phyloP scores from a whole-genome alignment of 257 asterid genomes.

The Plectranthus barbatus region DNA sequence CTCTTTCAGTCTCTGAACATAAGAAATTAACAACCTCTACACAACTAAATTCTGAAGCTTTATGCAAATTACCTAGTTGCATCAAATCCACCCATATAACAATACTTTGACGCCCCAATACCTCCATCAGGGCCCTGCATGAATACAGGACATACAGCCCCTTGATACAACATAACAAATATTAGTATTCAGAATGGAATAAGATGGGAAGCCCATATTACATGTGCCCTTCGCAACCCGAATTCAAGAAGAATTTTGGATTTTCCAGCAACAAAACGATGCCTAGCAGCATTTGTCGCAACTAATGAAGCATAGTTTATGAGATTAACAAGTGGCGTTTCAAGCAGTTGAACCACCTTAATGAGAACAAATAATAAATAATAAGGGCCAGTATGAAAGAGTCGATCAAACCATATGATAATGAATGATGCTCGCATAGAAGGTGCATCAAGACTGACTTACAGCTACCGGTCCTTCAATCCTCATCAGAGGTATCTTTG shows the following conservation, averaged over 20 bases:
- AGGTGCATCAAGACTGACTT: constrained; percentile 29
- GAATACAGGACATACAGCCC: constrained; percentile 1
- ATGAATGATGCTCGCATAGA: neutral
- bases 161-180: constrained; percentile 8
- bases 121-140: constrained; percentile 99
- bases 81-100: constrained; percentile 98
- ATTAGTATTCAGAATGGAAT: constrained; percentile 12
- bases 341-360: constrained; percentile 95
- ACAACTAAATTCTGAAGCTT: neutral
- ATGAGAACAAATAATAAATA: neutral
- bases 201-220: constrained; percentile 13
- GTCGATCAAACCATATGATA: neutral
- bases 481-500: constrained; percentile 93
- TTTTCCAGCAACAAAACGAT: constrained; percentile 96
- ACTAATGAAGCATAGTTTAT: constrained; percentile 88
- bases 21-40: neutral
- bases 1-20: neutral
- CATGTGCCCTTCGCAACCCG: constrained; percentile 95
- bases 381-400: neutral
- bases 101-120: constrained; percentile 85
- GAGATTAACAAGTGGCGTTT: constrained; percentile 88
- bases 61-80: constrained; percentile 64
- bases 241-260: constrained; percentile 90
- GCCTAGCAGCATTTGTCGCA: constrained; percentile 97
- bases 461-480: constrained; percentile 94